phyloP scores from a whole-genome alignment of 208 protist genomes.

The Blechomonas ayalai region DNA sequence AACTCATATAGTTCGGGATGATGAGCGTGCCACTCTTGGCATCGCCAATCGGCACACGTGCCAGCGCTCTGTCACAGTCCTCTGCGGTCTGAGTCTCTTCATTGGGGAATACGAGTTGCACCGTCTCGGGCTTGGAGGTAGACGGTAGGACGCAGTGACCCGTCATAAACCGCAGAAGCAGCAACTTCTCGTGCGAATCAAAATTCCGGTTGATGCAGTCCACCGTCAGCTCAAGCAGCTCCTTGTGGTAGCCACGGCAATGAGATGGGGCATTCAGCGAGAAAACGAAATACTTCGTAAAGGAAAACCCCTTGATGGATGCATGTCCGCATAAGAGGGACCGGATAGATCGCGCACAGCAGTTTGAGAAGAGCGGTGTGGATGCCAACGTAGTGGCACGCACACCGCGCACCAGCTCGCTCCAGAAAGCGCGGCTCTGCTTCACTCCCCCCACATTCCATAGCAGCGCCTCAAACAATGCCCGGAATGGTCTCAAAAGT shows the following conservation, averaged over 20 bases:
- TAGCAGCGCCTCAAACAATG: conserved; percentile 5
- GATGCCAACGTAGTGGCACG: conserved; percentile 7
- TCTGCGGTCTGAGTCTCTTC: conserved; percentile 5
- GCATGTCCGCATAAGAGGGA: conserved; percentile 13
- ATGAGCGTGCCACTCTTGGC: conserved; percentile 14
- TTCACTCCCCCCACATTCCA: conserved; percentile 14
- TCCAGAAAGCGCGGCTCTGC: conserved; percentile 16
- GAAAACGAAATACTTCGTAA: conserved; percentile 26
- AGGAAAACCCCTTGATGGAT: conserved; percentile 15
- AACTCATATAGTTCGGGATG: conserved; percentile 40
- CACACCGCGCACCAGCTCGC: conserved; percentile 22
- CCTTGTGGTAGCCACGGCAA: conserved; percentile 8
- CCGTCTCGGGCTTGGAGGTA: conserved; percentile 10
- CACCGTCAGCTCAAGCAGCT: conserved; percentile 9
- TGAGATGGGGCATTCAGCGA: conserved; percentile 8
- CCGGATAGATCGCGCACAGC: conserved; percentile 19
- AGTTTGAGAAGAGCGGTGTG: conserved; percentile 16
- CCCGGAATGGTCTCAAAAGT: too few relatives aligned
- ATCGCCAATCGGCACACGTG: conserved; percentile 16
- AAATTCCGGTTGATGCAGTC: conserved; percentile 34
- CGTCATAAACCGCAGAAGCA: conserved; percentile 44
- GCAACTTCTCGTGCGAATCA: conserved; percentile 18
- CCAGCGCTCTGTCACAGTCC: conserved; percentile 15
- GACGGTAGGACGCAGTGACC: conserved; percentile 17
- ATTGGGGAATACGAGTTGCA: conserved; percentile 11